These are phyloP conservation scores for Linderniella brevidens DNA, from an alignment of 257 asterid genomes.

Conservation along the genomic window DNA sequence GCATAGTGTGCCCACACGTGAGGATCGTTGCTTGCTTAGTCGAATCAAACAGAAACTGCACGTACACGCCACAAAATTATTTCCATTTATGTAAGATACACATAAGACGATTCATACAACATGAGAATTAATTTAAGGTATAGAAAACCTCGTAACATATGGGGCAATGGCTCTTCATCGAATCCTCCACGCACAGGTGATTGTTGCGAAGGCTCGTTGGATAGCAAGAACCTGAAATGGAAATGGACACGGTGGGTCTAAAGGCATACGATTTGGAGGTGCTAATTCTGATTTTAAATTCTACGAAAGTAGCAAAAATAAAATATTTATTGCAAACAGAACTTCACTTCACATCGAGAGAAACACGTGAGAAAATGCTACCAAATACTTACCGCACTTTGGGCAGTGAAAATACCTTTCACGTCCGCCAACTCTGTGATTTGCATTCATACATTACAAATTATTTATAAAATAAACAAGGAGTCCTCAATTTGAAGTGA, in stretches of 20 bases:
- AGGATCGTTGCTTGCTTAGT: slow-evolving; percentile 50
- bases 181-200: slow-evolving; percentile 71
- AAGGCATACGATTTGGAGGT: too few species aligned
- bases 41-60: slow-evolving; percentile 89
- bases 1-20: slow-evolving; percentile 91
- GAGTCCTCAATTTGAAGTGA: not conserved
- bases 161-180: slow-evolving; percentile 91
- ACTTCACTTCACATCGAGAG: not conserved
- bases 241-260: slow-evolving; percentile 8
- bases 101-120: slow-evolving; percentile 1
- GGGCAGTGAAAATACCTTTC: slow-evolving; percentile 76
- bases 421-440: slow-evolving; percentile 81
- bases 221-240: slow-evolving; percentile 71
- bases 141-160: slow-evolving; percentile 74
- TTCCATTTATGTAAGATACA: slow-evolving; percentile 6
- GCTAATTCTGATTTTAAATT: not conserved
- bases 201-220: slow-evolving; percentile 40
- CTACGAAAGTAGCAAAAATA: not conserved
- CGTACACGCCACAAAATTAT: slow-evolving; percentile 6
- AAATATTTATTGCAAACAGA: not conserved
- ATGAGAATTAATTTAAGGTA: slow-evolving; percentile 5
- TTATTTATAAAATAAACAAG: not conserved
- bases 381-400: slow-evolving; percentile 50
- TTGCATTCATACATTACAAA: slow-evolving; percentile 10
- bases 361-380: not conserved